These are phyloP conservation scores for Nannochloropsis gaditana DNA, from an alignment of 108 stramenopile genomes.

Conservation along the genomic window DNA sequence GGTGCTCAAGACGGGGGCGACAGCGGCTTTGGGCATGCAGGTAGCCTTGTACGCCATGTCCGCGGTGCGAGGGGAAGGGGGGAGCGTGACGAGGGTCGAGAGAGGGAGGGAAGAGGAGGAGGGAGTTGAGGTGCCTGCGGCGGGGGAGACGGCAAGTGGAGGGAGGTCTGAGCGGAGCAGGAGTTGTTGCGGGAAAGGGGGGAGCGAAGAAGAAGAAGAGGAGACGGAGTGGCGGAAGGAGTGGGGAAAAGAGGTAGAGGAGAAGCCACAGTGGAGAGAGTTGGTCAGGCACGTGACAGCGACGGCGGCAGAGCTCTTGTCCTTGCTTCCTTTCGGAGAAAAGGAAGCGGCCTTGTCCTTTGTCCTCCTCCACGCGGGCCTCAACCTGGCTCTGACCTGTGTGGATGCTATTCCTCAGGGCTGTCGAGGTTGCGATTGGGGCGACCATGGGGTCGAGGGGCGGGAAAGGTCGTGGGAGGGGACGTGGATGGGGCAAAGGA, in stretches of 20 bases:
- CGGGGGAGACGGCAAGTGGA: too few species aligned
- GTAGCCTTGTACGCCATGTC: neutral
- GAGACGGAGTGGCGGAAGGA: neutral
- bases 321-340: neutral
- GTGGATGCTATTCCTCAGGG: neutral
- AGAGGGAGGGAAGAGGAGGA: too few species aligned
- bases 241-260: neutral
- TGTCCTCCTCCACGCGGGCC: neutral
- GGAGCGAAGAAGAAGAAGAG: neutral
- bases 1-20: neutral
- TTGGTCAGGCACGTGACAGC: neutral
- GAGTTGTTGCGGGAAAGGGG: too few species aligned
- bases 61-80: neutral
- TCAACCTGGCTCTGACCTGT: neutral
- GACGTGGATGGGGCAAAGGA: neutral
- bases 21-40: neutral
- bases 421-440: neutral
- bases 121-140: too few species aligned
- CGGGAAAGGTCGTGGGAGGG: neutral
- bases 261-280: neutral
- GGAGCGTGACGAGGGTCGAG: neutral
- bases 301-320: constrained; percentile 14
- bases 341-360: neutral
- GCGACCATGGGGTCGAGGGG: neutral
- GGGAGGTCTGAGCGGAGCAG: too few species aligned